Conservation (phyloP, 768 basidiomycete species). For the Suillus subluteus region DNA sequence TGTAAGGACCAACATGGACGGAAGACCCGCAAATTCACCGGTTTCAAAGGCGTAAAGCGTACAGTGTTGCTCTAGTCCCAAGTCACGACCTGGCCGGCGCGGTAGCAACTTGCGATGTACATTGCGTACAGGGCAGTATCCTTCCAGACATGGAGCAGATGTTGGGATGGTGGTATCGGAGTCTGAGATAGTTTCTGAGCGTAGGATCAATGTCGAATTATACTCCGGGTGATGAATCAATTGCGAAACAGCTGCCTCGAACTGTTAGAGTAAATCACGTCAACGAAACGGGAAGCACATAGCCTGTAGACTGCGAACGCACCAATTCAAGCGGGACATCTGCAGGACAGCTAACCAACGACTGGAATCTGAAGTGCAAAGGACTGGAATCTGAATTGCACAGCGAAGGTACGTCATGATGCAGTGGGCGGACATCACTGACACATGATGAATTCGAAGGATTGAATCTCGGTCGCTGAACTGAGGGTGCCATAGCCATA, state of each 20-base stretch:
- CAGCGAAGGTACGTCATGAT: not conserved
- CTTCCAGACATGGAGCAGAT: constrained; percentile 42
- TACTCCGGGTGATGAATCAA: constrained; percentile 90
- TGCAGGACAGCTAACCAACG: constrained; percentile 45
- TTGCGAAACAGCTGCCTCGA: constrained; percentile 70
- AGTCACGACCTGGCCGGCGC: constrained; percentile 77
- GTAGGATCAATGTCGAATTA: constrained; percentile 87
- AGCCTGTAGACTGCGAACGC: constrained; percentile 18
- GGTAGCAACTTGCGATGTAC: constrained; percentile 76
- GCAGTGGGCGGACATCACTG: not conserved
- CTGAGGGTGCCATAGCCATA: constrained; percentile 33
- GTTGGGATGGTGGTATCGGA: constrained; percentile 33
- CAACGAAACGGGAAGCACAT: not conserved
- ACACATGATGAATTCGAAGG: constrained; percentile 16
- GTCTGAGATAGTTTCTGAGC: constrained; percentile 70
- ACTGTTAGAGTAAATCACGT: constrained; percentile 47
- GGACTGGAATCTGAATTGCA: not conserved
- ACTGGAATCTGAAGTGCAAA: constrained; percentile 11
- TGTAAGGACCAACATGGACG: constrained; percentile 55
- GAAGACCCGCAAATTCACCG: constrained; percentile 26
- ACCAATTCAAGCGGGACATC: constrained; percentile 49
- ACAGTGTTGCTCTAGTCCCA: constrained; percentile 74
- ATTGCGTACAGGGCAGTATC: constrained; percentile 46
- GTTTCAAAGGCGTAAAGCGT: constrained; percentile 57
- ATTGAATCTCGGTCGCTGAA: constrained; percentile 27